phyloP scores from a whole-genome alignment of 2,329 filamentous ascomycete genomes.

The Colletotrichum trifolii region DNA sequence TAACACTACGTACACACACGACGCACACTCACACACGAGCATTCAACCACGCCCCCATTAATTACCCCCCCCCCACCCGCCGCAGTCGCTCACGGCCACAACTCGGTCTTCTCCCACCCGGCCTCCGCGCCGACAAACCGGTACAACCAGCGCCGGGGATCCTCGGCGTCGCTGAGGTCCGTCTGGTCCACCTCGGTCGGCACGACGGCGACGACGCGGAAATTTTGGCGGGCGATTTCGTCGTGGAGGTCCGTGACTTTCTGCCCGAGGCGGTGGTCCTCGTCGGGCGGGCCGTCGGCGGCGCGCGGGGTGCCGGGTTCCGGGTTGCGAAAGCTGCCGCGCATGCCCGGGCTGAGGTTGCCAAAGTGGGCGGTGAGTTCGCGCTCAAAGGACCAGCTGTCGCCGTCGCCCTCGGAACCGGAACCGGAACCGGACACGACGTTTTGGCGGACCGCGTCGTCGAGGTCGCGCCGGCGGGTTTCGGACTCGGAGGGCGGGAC shows the following conservation, averaged over 20 bases:
- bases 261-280: conserved; percentile 63
- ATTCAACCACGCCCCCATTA: neutral
- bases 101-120: conserved; percentile 74
- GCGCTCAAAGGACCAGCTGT: conserved; percentile 78
- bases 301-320: conserved; percentile 72
- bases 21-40: too few relatives aligned
- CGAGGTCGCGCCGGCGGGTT: conserved; percentile 39
- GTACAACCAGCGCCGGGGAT: conserved; percentile 74
- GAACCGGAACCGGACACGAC: conserved; percentile 7
- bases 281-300: conserved; percentile 53
- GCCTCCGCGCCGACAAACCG: conserved; percentile 60
- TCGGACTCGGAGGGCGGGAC: conserved; percentile 43
- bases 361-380: conserved; percentile 92
- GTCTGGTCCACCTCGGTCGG: conserved; percentile 81
- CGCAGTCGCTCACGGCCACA: conserved; percentile 69
- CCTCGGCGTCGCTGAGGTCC: conserved; percentile 75
- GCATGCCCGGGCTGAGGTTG: conserved; percentile 84
- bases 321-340: conserved; percentile 80
- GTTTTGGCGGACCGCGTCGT: conserved; percentile 10
- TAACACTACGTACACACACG: neutral
- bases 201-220: conserved; percentile 84
- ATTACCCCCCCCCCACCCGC: neutral
- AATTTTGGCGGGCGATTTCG: conserved; percentile 76
- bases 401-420: conserved; percentile 38
- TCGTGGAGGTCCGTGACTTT: conserved; percentile 80